Conservation (phyloP, 2,329 filamentous ascomycete genomes). For the Penicillium sp. region DNA sequence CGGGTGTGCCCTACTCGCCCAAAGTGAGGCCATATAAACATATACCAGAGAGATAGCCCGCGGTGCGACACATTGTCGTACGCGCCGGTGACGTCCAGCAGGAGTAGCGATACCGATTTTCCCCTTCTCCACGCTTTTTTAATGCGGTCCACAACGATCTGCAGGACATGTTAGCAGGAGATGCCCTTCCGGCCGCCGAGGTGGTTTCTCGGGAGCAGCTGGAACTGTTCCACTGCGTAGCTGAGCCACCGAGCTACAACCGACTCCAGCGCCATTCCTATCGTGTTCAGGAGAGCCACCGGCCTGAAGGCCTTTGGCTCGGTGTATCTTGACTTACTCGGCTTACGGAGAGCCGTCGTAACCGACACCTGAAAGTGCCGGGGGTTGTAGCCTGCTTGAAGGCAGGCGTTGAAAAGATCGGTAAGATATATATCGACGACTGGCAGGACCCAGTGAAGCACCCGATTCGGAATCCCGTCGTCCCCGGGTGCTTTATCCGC, state of each 20-base stretch:
- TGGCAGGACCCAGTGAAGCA: background rate
- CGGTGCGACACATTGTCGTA: too few species aligned
- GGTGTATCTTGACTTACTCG: conserved; percentile 1
- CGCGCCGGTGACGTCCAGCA: too few species aligned
- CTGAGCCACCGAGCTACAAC: conserved; percentile 3
- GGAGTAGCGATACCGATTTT: too few species aligned
- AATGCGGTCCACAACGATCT: too few species aligned
- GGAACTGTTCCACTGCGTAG: conserved; percentile 3
- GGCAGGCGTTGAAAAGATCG: background rate
- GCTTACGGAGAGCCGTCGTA: background rate
- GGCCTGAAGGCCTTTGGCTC: conserved; percentile 9
- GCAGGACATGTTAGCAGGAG: too few species aligned
- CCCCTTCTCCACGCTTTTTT: too few species aligned
- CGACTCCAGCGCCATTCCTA: conserved; percentile 10
- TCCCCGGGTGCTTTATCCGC: background rate
- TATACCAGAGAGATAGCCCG: too few species aligned
- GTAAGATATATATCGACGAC: background rate
- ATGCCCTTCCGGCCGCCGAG: conserved; percentile 9
- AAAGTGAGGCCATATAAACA: too few species aligned
- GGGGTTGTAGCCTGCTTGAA: background rate
- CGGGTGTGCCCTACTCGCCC: too few species aligned
- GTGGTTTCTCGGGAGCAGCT: conserved; percentile 3
- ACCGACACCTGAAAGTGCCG: background rate
- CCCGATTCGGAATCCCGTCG: background rate
- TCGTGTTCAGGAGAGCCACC: conserved; percentile 9